Conservation (phyloP, 176 grass and related monocot genomes). For the Oryza nivara region DNA sequence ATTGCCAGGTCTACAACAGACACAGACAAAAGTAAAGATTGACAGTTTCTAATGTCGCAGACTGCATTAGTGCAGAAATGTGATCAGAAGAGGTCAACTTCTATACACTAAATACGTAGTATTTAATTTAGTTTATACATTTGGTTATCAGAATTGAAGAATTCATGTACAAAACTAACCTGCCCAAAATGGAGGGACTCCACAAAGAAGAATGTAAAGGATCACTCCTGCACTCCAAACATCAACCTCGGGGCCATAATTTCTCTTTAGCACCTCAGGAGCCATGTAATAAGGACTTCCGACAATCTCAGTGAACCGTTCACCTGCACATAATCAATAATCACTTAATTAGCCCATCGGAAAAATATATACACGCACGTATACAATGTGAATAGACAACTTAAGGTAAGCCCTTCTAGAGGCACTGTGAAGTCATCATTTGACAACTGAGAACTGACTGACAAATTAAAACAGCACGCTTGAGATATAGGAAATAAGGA, state of each 20-base stretch:
- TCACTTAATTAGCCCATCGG: constrained; percentile 27
- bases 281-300: constrained; percentile 99
- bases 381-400: neutral
- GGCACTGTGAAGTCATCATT: neutral
- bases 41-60: neutral
- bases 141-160: neutral
- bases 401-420: neutral
- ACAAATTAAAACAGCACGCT: constrained; percentile 20
- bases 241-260: constrained; percentile 94
- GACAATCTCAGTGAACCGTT: constrained; percentile 95
- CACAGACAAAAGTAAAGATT: neutral
- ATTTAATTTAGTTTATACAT: neutral
- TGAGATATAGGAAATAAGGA: neutral
- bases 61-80: neutral
- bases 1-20: constrained; percentile 6
- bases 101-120: neutral
- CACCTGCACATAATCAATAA: constrained; percentile 58
- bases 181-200: constrained; percentile 96
- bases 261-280: constrained; percentile 94
- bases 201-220: constrained; percentile 93
- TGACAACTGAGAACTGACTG: neutral
- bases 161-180: constrained; percentile 60
- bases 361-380: neutral
- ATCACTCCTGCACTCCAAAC: constrained; percentile 99
- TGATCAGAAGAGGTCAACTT: neutral